A percentile compares a stretch with the other conserved stretches of the same genome.
Conservation (phyloP, 441 rosid species). For the Aleurites moluccanus region DNA sequence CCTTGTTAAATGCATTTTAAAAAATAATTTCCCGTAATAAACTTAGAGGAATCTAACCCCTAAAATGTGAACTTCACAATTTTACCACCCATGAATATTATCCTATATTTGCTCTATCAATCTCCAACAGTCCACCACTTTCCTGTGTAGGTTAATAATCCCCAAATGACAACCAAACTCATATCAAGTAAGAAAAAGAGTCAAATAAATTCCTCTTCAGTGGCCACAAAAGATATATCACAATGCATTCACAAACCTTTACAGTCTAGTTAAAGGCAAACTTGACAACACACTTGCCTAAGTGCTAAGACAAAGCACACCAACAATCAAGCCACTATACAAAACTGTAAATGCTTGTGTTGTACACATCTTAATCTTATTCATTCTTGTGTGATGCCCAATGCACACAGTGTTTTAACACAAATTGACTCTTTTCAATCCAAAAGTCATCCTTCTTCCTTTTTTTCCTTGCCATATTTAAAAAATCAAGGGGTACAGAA, state of each 20-base stretch:
- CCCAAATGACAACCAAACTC: not conserved
- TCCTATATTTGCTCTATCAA: not conserved
- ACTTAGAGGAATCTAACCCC: not conserved
- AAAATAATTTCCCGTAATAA: not conserved
- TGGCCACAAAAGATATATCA: not conserved
- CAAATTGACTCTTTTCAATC: not conserved
- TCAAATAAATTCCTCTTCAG: not conserved
- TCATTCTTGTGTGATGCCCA: not conserved
- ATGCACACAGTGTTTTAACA: not conserved
- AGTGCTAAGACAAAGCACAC: not conserved
- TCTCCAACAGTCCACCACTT: not conserved
- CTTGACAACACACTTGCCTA: not conserved
- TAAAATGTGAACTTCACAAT: constrained; percentile 1
- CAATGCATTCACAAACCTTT: not conserved
- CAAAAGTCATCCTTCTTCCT: not conserved
- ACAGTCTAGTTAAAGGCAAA: not conserved
- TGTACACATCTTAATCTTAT: not conserved
- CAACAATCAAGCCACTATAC: not conserved
- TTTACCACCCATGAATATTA: not conserved
- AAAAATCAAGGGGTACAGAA: not conserved
- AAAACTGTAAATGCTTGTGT: not conserved
- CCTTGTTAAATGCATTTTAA: not conserved
- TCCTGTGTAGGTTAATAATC: not conserved
- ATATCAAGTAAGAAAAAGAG: not conserved
- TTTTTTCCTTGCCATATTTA: not conserved